A percentile compares a stretch with the other conserved stretches of the same genome.
phyloP scores from a whole-genome alignment of 208 protist species.

The Polymyxa betae region DNA sequence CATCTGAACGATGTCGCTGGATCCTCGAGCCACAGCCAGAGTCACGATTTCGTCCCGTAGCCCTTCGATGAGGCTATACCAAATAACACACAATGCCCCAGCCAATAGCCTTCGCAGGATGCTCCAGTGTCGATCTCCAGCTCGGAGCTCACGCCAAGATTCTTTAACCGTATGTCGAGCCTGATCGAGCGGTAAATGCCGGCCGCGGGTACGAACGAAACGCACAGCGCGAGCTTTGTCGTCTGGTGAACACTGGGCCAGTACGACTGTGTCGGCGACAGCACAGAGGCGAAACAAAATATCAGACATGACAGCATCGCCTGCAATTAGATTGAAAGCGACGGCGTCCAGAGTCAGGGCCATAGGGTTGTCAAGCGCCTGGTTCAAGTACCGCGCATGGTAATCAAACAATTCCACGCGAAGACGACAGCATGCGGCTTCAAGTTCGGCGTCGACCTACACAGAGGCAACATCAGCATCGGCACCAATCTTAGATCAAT shows the following conservation, averaged over 20 bases:
- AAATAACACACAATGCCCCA: not conserved
- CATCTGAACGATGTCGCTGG: conserved; percentile 37
- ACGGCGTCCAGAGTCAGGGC: not conserved
- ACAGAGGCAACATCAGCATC: too few species aligned
- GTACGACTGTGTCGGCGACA: not conserved
- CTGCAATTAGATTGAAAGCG: not conserved
- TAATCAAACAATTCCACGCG: conserved; percentile 36
- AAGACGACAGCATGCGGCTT: not conserved
- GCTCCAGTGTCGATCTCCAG: not conserved
- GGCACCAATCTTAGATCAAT: too few species aligned
- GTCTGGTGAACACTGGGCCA: not conserved
- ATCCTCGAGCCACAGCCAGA: not conserved
- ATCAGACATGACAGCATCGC: not conserved
- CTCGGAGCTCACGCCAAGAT: not conserved
- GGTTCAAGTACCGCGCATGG: conserved; percentile 19
- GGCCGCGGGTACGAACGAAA: not conserved
- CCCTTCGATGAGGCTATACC: not conserved
- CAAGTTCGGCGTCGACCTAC: not conserved
- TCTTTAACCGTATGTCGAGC: not conserved
- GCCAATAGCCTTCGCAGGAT: not conserved
- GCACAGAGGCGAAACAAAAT: not conserved
- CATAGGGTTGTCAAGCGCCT: not conserved
- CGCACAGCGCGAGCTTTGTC: not conserved
- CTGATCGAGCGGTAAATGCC: not conserved
- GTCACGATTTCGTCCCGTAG: not conserved